These are phyloP conservation scores for Veloboletus limbatus DNA, from an alignment of 1,284 basidiomycete species.

Conservation along the genomic window DNA sequence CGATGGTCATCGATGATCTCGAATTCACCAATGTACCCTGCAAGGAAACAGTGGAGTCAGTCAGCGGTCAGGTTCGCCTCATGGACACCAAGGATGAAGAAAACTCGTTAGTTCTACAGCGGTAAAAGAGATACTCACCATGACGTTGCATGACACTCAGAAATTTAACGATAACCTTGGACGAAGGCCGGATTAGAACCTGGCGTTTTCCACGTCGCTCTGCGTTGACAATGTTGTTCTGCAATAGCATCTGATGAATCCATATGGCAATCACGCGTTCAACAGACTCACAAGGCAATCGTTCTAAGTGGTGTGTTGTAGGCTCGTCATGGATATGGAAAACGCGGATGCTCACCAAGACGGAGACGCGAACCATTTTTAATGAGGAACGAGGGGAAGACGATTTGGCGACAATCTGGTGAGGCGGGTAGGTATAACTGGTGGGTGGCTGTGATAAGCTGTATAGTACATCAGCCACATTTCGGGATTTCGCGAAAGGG, in stretches of 20 bases:
- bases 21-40: slow-evolving; percentile 99
- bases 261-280: neutral
- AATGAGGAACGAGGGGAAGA: slow-evolving; percentile 30
- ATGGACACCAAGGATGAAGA: no score
- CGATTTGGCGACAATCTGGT: no score
- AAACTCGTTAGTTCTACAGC: no score
- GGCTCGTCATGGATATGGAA: slow-evolving; percentile 1
- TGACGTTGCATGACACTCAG: slow-evolving; percentile 97
- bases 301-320: slow-evolving; percentile 47
- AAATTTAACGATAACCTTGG: slow-evolving; percentile 96
- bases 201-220: slow-evolving; percentile 98
- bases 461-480: slow-evolving; percentile 35
- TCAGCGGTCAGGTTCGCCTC: slow-evolving; percentile 1
- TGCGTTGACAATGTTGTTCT: slow-evolving; percentile 98
- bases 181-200: slow-evolving; percentile 92
- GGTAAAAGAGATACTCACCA: slow-evolving; percentile 58
- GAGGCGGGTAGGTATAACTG: no score
- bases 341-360: slow-evolving; percentile 55
- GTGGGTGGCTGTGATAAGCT: slow-evolving; percentile 33
- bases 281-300: slow-evolving; percentile 66
- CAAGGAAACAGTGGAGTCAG: slow-evolving; percentile 5
- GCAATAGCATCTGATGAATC: slow-evolving; percentile 7
- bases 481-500: slow-evolving; percentile 23
- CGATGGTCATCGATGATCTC: slow-evolving; percentile 99
- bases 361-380: slow-evolving; percentile 83